Percentiles rank a stretch among this genome's conserved stretches.
These are phyloP conservation scores for Chaetomidium leptoderma DNA, from an alignment of 495 filamentous ascomycete species.

Conservation along the genomic window DNA sequence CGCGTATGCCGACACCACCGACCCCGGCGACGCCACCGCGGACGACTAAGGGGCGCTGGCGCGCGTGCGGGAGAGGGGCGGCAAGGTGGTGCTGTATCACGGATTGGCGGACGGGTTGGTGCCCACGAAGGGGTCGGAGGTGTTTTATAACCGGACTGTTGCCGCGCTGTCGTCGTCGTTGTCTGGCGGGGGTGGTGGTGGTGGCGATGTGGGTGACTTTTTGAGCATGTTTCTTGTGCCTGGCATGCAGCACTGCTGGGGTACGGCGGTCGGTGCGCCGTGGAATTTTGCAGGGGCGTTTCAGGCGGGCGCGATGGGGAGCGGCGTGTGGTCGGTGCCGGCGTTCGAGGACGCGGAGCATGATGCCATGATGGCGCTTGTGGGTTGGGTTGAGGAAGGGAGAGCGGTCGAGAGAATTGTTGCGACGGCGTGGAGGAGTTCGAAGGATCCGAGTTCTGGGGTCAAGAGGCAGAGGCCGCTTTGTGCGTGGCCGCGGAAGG, in stretches of 20 bases:
- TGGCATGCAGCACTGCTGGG: slow-evolving; percentile 43
- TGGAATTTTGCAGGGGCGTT: slow-evolving; percentile 42
- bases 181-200: background rate
- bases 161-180: no score
- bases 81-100: slow-evolving; percentile 56
- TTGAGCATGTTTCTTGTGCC: slow-evolving; percentile 42
- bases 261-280: slow-evolving; percentile 38
- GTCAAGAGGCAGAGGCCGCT: slow-evolving; percentile 42
- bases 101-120: slow-evolving; percentile 52
- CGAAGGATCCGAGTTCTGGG: slow-evolving; percentile 29
- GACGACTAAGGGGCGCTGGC: slow-evolving; percentile 31
- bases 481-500: slow-evolving; percentile 42
- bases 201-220: slow-evolving; percentile 23
- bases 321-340: slow-evolving; percentile 27
- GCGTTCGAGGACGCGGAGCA: slow-evolving; percentile 42
- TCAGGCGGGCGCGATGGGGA: slow-evolving; percentile 33
- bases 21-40: slow-evolving; percentile 43
- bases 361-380: slow-evolving; percentile 47
- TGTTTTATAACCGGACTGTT: slow-evolving; percentile 46
- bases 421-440: slow-evolving; percentile 43
- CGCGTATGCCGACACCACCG: slow-evolving; percentile 26
- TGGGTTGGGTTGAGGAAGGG: slow-evolving; percentile 51
- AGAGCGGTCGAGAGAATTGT: slow-evolving; percentile 38
- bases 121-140: slow-evolving; percentile 38
- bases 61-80: slow-evolving; percentile 45